Percentiles rank a stretch among this genome's conserved stretches.
phyloP scores from a whole-genome alignment of 2,329 filamentous ascomycete genomes.

The Rosellinia necatrix region DNA sequence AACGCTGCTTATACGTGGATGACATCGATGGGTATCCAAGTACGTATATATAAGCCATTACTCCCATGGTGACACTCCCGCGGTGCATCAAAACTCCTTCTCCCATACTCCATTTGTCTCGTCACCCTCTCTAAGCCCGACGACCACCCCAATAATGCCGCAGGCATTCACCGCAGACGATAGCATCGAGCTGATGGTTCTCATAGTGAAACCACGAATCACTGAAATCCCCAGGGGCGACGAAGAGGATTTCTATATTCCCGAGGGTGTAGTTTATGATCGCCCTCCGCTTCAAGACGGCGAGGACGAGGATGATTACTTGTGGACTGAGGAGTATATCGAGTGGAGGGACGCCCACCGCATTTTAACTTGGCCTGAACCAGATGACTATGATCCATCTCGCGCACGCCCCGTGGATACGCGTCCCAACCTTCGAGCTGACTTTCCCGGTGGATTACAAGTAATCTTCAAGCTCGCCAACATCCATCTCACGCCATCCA shows the following conservation, averaged over 20 bases:
- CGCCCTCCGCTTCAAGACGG: conserved; percentile 19
- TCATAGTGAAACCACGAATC: conserved; percentile 23
- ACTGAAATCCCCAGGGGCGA: neutral
- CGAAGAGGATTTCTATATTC: conserved; percentile 16
- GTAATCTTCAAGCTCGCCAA: conserved; percentile 67
- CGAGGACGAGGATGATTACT: conserved; percentile 21
- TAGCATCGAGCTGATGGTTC: neutral
- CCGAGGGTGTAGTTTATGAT: conserved; percentile 30
- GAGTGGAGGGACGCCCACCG: conserved; percentile 27
- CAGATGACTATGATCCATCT: conserved; percentile 23
- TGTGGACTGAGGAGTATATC: conserved; percentile 15
- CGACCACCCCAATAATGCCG: no score
- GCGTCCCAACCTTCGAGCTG: conserved; percentile 32
- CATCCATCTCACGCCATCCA: conserved; percentile 63
- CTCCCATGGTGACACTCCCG: neutral
- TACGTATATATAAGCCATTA: neutral
- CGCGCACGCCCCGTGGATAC: conserved; percentile 1
- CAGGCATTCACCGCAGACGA: neutral
- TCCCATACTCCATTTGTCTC: neutral
- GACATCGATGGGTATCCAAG: neutral
- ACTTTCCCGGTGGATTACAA: conserved; percentile 51
- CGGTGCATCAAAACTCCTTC: no score
- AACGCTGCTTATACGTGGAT: conserved; percentile 35
- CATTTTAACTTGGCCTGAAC: conserved; percentile 30
- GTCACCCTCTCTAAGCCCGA: no score